phyloP scores from a whole-genome alignment of 176 grass and related monocot species.

The sorghum (Sorghum bicolor) region DNA sequence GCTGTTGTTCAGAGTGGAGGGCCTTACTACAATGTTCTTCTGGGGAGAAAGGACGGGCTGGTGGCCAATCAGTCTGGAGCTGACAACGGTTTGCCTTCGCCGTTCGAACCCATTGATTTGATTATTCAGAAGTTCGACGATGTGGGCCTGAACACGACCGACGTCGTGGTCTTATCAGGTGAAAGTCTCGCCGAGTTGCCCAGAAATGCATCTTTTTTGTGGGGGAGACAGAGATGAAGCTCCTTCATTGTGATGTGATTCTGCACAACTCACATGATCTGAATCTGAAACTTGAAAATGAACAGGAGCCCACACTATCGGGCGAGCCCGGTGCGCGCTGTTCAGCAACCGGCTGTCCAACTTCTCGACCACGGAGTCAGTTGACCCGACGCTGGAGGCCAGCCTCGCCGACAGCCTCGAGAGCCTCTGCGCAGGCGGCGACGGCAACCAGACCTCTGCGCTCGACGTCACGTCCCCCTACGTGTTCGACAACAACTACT shows the following conservation, averaged over 20 bases:
- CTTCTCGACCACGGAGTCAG: conserved; percentile 17
- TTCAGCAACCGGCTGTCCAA: conserved; percentile 53
- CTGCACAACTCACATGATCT: not conserved
- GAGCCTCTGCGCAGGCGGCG: conserved; percentile 50
- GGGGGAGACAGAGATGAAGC: not conserved
- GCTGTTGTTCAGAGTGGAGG: conserved; percentile 51
- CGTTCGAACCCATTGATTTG: conserved; percentile 29
- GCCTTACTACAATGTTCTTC: conserved; percentile 43
- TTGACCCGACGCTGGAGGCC: conserved; percentile 60
- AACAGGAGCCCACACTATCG: conserved; percentile 78
- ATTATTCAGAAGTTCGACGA: conserved; percentile 50
- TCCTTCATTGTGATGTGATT: not conserved
- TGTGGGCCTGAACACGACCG: conserved; percentile 72
- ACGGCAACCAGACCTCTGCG: conserved; percentile 60
- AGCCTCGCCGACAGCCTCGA: conserved; percentile 47
- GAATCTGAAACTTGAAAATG: not conserved
- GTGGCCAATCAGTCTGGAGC: conserved; percentile 71
- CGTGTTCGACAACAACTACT: conserved; percentile 78
- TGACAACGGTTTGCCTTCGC: conserved; percentile 54
- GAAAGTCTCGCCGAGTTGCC: not conserved
- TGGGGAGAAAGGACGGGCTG: conserved; percentile 71
- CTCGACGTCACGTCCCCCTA: conserved; percentile 56
- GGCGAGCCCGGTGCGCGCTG: conserved; percentile 46
- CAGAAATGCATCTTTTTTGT: not conserved
- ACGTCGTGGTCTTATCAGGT: conserved; percentile 76